Conservation (phyloP, 179 eudicot genomes). For the Corrigiola litoralis region DNA sequence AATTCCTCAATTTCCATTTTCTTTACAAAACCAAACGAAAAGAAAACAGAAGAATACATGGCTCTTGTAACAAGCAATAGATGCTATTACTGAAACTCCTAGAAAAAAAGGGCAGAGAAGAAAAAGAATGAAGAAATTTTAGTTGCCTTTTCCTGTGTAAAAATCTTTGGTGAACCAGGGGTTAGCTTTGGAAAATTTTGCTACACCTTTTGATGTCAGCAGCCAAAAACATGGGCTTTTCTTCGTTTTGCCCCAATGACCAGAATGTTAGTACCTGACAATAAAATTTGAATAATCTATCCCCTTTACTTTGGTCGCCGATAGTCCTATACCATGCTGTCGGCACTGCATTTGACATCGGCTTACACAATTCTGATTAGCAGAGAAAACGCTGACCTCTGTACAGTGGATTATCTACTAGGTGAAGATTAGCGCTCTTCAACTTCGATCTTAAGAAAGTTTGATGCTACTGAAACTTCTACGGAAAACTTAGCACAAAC, state of each 20-base stretch:
- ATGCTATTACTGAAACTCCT: too few species aligned
- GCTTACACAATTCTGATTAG: too few species aligned
- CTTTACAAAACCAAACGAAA: too few species aligned
- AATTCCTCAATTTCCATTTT: too few species aligned
- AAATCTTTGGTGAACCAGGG: background rate
- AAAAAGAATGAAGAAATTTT: background rate
- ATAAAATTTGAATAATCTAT: background rate
- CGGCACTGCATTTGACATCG: background rate
- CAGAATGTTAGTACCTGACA: constrained; percentile 7
- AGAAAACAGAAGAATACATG: too few species aligned
- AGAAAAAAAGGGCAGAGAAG: too few species aligned
- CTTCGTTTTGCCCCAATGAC: background rate
- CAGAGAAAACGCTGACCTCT: constrained; percentile 1
- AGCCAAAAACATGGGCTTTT: background rate
- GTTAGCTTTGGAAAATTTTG: background rate
- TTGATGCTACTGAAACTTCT: constrained; percentile 30
- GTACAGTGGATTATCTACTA: background rate
- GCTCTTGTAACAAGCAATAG: too few species aligned
- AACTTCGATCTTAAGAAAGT: constrained; percentile 29
- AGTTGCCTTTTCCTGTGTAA: background rate
- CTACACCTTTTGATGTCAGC: background rate
- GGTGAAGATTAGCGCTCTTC: constrained; percentile 34
- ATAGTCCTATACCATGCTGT: background rate
- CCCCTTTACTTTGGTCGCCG: background rate
- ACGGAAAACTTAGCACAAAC: constrained; percentile 58